Percentiles rank a stretch among this genome's conserved stretches.
Conservation (phyloP, 2,329 filamentous ascomycete genomes). For the Colletotrichum zoysiae region DNA sequence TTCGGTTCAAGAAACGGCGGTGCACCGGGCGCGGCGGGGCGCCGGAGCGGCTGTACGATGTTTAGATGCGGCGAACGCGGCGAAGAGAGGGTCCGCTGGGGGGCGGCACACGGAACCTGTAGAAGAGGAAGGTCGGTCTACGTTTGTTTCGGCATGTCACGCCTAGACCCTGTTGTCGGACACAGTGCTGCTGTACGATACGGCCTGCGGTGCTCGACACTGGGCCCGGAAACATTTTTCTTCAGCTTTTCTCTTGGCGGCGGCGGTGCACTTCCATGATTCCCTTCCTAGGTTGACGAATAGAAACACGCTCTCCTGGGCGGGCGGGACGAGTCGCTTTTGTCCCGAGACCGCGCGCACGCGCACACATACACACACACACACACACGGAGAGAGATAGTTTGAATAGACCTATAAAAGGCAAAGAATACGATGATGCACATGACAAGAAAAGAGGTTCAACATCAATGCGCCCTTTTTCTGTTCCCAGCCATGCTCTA, state of each 20-base stretch:
- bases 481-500: slow-evolving; percentile 18
- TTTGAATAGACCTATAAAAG: slow-evolving; percentile 20
- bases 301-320: slow-evolving; percentile 21
- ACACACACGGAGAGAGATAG: too few species aligned
- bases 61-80: slow-evolving; percentile 22
- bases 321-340: slow-evolving; percentile 6
- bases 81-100: background rate
- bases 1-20: slow-evolving; percentile 25
- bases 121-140: slow-evolving; percentile 12
- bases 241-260: background rate
- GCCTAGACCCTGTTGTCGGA: background rate
- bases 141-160: slow-evolving; percentile 20
- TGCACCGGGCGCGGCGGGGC: background rate
- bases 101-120: slow-evolving; percentile 7
- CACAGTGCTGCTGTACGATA: slow-evolving; percentile 33
- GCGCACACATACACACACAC: background rate
- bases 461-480: slow-evolving; percentile 14
- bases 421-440: slow-evolving; percentile 5
- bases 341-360: background rate
- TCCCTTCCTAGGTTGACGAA: slow-evolving; percentile 24
- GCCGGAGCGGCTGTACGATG: slow-evolving; percentile 32
- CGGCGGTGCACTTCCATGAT: slow-evolving; percentile 30
- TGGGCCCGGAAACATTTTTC: slow-evolving; percentile 1
- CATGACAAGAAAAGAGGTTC: too few species aligned
- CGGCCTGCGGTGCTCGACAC: slow-evolving; percentile 13